These are phyloP conservation scores for Cochlearia excelsa DNA, from an alignment of 345 rosid species.

Conservation along the genomic window DNA sequence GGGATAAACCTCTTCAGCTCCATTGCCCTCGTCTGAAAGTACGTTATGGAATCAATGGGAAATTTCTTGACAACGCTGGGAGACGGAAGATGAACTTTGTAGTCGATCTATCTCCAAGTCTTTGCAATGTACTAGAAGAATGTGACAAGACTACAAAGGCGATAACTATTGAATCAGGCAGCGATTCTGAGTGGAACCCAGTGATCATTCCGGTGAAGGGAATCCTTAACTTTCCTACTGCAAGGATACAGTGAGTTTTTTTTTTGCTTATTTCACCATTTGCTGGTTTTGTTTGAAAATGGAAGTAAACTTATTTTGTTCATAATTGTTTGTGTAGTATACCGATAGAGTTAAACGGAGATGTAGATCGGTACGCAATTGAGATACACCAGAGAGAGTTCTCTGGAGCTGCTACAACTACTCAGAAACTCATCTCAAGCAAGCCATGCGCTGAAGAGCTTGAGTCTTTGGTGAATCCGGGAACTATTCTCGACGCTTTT, in stretches of 20 bases:
- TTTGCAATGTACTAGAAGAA: conserved; percentile 56
- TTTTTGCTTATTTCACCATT: neutral
- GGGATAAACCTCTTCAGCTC: conserved; percentile 51
- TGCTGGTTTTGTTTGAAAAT: conserved; percentile 4
- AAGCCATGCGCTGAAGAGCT: conserved; percentile 54
- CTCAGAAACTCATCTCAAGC: conserved; percentile 54
- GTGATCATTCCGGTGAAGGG: conserved; percentile 41
- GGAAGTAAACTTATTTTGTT: conserved; percentile 9
- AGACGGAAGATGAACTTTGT: conserved; percentile 67
- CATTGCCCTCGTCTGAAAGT: conserved; percentile 54
- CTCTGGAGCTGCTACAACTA: conserved; percentile 37
- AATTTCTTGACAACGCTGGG: conserved; percentile 55
- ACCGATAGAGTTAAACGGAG: conserved; percentile 43
- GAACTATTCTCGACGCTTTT: conserved; percentile 58
- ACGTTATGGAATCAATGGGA: conserved; percentile 51
- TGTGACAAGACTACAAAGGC: conserved; percentile 52
- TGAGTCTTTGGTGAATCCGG: conserved; percentile 37
- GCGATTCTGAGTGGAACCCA: conserved; percentile 66
- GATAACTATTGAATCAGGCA: conserved; percentile 48
- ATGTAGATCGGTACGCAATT: conserved; percentile 46
- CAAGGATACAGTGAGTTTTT: conserved; percentile 71
- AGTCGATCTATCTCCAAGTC: conserved; percentile 48
- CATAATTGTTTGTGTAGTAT: conserved; percentile 47
- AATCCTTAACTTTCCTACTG: conserved; percentile 42
- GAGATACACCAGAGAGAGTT: conserved; percentile 65